Evolutionary conservation across 345 rosid species (phyloP), one percentile per base, ranked within the genome.

Genomic region (Aethionema arabicum): DNA sequence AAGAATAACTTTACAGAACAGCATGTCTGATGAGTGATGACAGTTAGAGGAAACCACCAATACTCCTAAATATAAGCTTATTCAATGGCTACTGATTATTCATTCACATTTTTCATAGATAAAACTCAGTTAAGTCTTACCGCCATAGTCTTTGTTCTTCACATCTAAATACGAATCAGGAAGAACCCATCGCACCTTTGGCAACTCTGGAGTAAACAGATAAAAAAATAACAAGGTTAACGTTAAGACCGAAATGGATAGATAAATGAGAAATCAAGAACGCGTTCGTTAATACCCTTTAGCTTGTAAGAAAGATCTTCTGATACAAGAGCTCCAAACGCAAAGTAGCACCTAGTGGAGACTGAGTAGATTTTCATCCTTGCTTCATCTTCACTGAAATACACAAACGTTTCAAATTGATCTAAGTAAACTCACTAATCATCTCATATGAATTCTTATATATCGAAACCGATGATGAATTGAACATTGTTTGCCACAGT

Each of bases 151-250:
- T 65, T 95, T 84, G 77, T 95, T 90, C 76, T 56, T 87, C 42
- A 90, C 92, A 81, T 95, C 97, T 64, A 90, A 36, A 75, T 87
- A 95, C 4, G 99, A 95, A 77, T 95, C 97, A 13, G 97, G 99
- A 61, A 95, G 96, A 75, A 95, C 99, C 91, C 99, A 95, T 6
- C 95, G 84, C 35, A 90, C 97, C 38, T 76, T 69, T 5, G 88
- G 85, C 74, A 95, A 63, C 50, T 88, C 99, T 93, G 78, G 0
- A 33, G 6, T 21, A 37, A 31, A 32, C 15, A 47, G 30, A 49
- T 5, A 69, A 3, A 27, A 3, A 41, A 8, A 35, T 70, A 8
- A 63, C 13, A 56, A 63, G 15, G 32, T 21, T 0, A 8, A 32
- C 29, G 2, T n/a, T 0, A 40, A 48, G 11, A 55, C 45, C 31